A percentile compares a stretch with the other conserved stretches of the same genome.
Evolutionary conservation across 306 rosid species (phyloP).

Genomic region (Mimosa bimucronata): DNA sequence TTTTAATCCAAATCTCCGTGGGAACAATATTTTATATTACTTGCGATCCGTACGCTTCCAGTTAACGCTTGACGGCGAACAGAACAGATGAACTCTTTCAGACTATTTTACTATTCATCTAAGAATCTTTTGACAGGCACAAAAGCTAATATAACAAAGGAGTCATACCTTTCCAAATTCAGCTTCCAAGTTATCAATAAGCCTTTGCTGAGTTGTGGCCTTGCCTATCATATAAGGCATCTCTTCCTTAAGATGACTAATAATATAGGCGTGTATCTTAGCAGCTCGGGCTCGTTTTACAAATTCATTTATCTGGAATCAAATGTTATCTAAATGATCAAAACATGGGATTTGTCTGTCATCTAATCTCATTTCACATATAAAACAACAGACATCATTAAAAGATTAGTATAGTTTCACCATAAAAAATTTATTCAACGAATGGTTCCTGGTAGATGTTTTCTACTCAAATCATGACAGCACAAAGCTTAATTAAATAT

Average conservation of each 20-base stretch:
- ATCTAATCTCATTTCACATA: not conserved
- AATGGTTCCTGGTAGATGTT: not conserved
- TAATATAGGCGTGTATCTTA: slow-evolving; percentile 87
- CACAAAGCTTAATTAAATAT: not conserved
- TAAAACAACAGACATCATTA: not conserved
- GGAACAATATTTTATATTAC: too few species aligned
- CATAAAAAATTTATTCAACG: not conserved
- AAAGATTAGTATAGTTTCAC: not conserved
- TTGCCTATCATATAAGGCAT: slow-evolving; percentile 96
- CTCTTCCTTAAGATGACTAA: slow-evolving; percentile 81
- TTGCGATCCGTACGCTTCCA: too few species aligned
- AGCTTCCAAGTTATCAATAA: slow-evolving; percentile 66
- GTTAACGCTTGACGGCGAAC: too few species aligned
- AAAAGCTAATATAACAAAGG: not conserved
- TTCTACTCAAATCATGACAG: not conserved
- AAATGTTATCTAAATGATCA: slow-evolving; percentile 1
- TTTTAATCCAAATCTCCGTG: too few species aligned
- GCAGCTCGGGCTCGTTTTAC: slow-evolving; percentile 94
- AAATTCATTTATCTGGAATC: slow-evolving; percentile 83
- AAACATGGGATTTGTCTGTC: not conserved
- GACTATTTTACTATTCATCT: not conserved
- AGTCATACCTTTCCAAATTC: slow-evolving; percentile 80
- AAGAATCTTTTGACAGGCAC: not conserved
- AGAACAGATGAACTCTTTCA: too few species aligned
- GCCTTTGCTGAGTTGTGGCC: slow-evolving; percentile 81